phyloP scores from a whole-genome alignment of 2,329 filamentous ascomycete genomes.

The Cordyceps sp. region DNA sequence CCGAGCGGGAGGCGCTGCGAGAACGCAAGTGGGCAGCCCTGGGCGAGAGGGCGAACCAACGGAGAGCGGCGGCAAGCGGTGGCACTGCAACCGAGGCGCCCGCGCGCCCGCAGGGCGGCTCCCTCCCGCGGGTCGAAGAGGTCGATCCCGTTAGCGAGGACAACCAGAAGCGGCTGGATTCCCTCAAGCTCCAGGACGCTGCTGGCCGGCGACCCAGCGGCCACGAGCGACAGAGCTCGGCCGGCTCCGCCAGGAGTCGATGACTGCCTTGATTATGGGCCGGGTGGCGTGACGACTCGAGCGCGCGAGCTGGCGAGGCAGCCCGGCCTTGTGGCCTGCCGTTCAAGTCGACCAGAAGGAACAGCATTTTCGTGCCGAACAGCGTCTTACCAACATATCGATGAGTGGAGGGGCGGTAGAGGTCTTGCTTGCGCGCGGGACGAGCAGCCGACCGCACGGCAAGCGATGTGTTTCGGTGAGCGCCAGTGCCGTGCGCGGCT shows the following conservation, averaged over 20 bases:
- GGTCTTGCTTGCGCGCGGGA: no score
- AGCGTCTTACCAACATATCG: no score
- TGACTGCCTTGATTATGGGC: conserved; percentile 10
- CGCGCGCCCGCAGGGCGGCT: conserved; percentile 20
- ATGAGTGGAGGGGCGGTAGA: no score
- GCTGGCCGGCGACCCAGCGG: conserved; percentile 35
- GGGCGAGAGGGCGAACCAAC: conserved; percentile 59
- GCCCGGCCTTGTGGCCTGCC: no score
- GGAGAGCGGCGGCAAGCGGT: conserved; percentile 25
- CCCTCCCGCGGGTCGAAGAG: conserved; percentile 48
- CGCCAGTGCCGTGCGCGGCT: no score
- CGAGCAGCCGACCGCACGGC: no score
- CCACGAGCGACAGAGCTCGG: conserved; percentile 45
- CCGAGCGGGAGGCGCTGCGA: conserved; percentile 65
- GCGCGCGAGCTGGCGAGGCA: no score
- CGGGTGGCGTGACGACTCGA: no score
- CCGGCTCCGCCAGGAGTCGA: conserved; percentile 34
- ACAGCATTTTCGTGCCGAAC: no score
- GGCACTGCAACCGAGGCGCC: conserved; percentile 10
- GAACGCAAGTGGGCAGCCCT: conserved; percentile 83
- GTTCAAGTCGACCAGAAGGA: no score
- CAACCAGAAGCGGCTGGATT: conserved; percentile 75
- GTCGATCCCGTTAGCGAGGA: conserved; percentile 66
- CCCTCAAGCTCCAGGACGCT: conserved; percentile 76
- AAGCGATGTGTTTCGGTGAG: no score